Base-by-base conservation (phyloP, 2,329 filamentous ascomycete genomes). In the Hirsutella rhossiliensis region DNA sequence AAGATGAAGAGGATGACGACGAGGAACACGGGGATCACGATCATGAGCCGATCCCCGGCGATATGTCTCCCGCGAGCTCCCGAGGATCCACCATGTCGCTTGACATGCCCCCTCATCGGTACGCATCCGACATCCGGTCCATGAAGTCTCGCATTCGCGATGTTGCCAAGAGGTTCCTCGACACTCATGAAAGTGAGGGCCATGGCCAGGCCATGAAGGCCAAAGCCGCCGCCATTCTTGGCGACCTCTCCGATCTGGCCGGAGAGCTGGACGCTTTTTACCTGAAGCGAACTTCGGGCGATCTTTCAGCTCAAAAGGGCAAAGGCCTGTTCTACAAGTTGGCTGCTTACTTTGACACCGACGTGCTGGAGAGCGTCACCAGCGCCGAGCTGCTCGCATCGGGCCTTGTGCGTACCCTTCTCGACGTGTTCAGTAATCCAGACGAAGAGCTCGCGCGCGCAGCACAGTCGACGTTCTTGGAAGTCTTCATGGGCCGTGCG, bases 301-400 rank as follows among this genome's bases (percentile, higher is more conserved):
- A 66, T 38, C 54, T 69, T 11, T 59, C 64, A 5, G 58, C 65
- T 2, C 63, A 69, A 18, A 64, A 75, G 36, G 87, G 84, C 11
- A 68, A 72, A 29, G 66, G 72, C 3, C 68, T 95, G 1, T 97
- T 97, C 63, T 69, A 72, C 29, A 78, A 75, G 42, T 68, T 98
- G 46, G 87, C 88, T 1, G 75, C 76, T 3, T 89, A 92, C 57
- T 98, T 98, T 54, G 84, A 94, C 55, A 81, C 83, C 0, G 86
- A 96, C 62, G 83, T 92, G 1, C 64, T 95, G 43, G 85, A 95
- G 57, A 94, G 87, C 59, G 89, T 96, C 43, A 98, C 92, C 1
- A 98, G 92, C 62, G 89, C 90, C 40, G 92, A 98, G 60, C 69
- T 98, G 29, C 76, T 97, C 43, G 87, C 86, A 28, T 97, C 92